These are phyloP conservation scores for Bretschneidera sinensis DNA, from an alignment of 345 rosid species.

Conservation along the genomic window DNA sequence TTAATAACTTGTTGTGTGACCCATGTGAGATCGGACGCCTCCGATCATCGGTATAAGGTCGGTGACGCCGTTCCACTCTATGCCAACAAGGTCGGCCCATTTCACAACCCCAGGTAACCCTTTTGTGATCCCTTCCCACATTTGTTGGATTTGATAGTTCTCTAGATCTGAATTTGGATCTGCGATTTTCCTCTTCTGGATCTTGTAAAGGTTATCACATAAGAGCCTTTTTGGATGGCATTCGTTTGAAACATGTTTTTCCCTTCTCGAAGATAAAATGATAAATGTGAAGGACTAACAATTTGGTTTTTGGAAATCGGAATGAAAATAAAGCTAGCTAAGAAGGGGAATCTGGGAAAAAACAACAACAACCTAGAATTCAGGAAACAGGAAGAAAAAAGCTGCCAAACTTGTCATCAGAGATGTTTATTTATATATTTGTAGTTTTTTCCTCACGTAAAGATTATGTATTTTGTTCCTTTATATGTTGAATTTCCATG, in stretches of 20 bases:
- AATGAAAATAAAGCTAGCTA: no score
- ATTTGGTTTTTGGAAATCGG: no score
- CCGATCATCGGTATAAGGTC: slow-evolving; percentile 68
- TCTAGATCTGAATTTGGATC: slow-evolving; percentile 10
- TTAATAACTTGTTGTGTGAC: slow-evolving; percentile 24
- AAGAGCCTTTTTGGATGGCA: background rate
- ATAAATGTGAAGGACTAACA: background rate
- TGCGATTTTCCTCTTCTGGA: background rate
- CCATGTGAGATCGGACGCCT: slow-evolving; percentile 53
- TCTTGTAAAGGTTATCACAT: background rate
- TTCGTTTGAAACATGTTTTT: background rate
- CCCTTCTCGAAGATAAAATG: background rate
- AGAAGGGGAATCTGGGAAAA: no score
- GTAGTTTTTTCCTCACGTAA: no score
- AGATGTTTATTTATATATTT: no score
- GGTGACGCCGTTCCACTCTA: slow-evolving; percentile 65
- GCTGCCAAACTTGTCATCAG: no score
- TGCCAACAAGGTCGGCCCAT: slow-evolving; percentile 84
- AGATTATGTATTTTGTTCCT: no score
- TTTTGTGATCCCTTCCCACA: background rate
- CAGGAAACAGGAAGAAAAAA: no score
- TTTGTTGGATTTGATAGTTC: background rate
- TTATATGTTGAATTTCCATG: no score
- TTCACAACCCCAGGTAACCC: slow-evolving; percentile 69
- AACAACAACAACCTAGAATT: no score